Percentiles rank a stretch among this genome's conserved stretches.
These are phyloP conservation scores for Hericium rajendrae DNA, from an alignment of 768 basidiomycete species.

Conservation along the genomic window DNA sequence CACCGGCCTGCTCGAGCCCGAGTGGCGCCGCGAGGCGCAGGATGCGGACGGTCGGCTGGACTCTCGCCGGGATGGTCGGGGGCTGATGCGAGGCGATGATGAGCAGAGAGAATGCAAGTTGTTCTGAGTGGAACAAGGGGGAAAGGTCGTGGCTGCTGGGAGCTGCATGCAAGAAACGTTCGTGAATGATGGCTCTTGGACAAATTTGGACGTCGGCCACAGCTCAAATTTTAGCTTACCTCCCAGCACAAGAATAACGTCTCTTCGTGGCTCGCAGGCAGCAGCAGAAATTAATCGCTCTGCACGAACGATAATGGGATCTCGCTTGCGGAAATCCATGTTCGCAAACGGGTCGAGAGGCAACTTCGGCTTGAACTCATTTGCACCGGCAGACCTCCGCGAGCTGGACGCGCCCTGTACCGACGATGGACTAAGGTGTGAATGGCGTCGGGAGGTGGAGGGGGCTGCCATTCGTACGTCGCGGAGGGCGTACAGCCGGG, in stretches of 20 bases:
- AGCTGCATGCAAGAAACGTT: not conserved
- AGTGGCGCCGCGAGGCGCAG: conserved; percentile 26
- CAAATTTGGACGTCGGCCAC: too few species aligned
- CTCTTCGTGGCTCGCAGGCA: conserved; percentile 16
- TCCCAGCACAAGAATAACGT: conserved; percentile 30
- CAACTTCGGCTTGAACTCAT: conserved; percentile 24
- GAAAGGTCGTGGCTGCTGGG: conserved; percentile 19
- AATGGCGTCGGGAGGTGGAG: not conserved
- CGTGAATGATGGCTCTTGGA: not conserved
- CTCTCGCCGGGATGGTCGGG: conserved; percentile 18
- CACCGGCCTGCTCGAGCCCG: conserved; percentile 22
- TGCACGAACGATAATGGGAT: conserved; percentile 22
- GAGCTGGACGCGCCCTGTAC: not conserved
- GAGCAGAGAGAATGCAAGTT: conserved; percentile 27
- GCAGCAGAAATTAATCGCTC: conserved; percentile 15
- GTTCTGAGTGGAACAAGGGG: conserved; percentile 24
- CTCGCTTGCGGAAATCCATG: conserved; percentile 12
- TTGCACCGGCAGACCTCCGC: conserved; percentile 3
- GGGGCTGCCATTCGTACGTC: not conserved
- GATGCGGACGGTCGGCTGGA: conserved; percentile 24
- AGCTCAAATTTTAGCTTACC: conserved; percentile 17
- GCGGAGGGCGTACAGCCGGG: not conserved
- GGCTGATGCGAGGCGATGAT: conserved; percentile 28
- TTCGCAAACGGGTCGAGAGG: conserved; percentile 27
- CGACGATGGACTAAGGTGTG: not conserved